Conservation (phyloP, 2,329 filamentous ascomycete genomes). For the Diaporthe sp. region DNA sequence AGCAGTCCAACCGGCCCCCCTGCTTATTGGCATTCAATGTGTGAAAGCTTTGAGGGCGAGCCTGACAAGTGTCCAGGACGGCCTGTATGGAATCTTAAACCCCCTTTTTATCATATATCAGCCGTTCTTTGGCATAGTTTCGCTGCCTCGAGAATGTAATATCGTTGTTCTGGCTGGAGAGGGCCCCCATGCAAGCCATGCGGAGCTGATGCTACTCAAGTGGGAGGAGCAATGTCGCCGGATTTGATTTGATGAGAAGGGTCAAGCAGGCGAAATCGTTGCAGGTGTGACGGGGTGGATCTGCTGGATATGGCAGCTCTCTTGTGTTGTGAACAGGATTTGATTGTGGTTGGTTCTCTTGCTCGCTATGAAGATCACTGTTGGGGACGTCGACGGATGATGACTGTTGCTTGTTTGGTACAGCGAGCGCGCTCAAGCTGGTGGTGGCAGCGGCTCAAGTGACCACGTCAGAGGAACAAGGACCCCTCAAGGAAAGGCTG, state of each 20-base stretch:
- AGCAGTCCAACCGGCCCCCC: neutral
- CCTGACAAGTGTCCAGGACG: neutral
- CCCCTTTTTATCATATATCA: neutral
- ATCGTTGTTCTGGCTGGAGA: neutral
- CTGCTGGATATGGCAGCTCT: neutral
- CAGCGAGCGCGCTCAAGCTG: neutral
- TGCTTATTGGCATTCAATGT: no score
- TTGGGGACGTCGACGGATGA: neutral
- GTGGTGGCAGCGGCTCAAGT: neutral
- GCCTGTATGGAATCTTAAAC: neutral
- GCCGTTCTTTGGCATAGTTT: neutral
- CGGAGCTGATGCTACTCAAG: neutral
- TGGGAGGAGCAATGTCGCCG: neutral
- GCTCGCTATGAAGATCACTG: neutral
- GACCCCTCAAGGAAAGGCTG: neutral
- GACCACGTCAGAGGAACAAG: neutral
- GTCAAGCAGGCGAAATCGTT: neutral
- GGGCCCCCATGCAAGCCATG: neutral
- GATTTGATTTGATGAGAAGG: neutral
- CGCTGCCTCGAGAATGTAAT: neutral
- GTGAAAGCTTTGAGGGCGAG: neutral
- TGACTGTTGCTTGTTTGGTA: neutral
- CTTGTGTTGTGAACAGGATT: neutral
- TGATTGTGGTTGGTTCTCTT: neutral
- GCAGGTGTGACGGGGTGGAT: neutral